Conservation (phyloP, 1,284 basidiomycete genomes). For the Tilletiopsis washingtonensis region DNA sequence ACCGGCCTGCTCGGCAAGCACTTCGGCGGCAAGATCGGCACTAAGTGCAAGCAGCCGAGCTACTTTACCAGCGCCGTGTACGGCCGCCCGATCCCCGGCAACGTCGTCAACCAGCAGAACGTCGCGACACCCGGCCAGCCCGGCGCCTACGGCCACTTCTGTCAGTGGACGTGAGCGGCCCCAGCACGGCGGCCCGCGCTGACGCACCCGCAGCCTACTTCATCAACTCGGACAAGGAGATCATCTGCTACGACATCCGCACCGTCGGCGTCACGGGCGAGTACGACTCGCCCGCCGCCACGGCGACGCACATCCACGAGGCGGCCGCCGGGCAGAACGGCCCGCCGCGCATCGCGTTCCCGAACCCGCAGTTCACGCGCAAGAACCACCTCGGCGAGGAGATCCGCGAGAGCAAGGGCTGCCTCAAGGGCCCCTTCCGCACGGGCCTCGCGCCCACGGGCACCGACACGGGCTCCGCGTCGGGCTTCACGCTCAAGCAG, state of each 20-base stretch:
- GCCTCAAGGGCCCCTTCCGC: conserved; percentile 46
- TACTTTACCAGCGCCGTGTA: conserved; percentile 46
- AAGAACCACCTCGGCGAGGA: conserved; percentile 6
- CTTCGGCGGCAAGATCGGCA: not conserved
- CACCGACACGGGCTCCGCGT: conserved; percentile 9
- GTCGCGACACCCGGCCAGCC: conserved; percentile 36
- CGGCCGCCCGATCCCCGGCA: conserved; percentile 38
- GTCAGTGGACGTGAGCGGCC: too few species aligned
- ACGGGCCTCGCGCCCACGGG: conserved; percentile 29
- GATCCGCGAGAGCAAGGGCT: conserved; percentile 17
- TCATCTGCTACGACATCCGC: conserved; percentile 44
- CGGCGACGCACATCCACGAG: conserved; percentile 18
- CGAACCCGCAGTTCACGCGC: conserved; percentile 31
- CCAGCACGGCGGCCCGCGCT: too few species aligned
- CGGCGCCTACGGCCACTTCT: conserved; percentile 42
- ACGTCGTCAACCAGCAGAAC: conserved; percentile 27
- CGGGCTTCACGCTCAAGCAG: conserved; percentile 23
- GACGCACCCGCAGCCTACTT: too few species aligned
- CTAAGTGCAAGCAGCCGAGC: conserved; percentile 2
- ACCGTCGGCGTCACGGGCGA: conserved; percentile 13
- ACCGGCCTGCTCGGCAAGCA: not conserved
- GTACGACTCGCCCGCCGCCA: conserved; percentile 14
- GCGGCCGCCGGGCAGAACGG: conserved; percentile 6
- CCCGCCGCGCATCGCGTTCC: conserved; percentile 40
- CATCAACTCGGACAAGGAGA: conserved; percentile 44